Evolutionary conservation across 2,329 filamentous ascomycete species (phyloP).

Genomic region (Davidsoniella virescens): DNA sequence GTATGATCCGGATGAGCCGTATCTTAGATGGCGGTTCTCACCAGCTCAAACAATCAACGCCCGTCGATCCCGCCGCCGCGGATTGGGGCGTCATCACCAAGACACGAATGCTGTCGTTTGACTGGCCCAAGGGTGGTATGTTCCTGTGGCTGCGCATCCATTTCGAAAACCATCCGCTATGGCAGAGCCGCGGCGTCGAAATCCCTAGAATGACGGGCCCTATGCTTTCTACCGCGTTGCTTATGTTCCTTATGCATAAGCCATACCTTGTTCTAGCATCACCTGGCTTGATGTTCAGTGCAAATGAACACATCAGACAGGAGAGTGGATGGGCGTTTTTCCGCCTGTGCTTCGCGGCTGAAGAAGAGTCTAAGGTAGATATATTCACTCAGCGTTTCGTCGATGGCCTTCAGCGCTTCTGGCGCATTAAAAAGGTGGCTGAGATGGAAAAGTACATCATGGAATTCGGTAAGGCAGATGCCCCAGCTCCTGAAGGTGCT

Average conservation of each 20-base stretch:
- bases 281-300: slow-evolving; percentile 59
- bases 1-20: slow-evolving; percentile 66
- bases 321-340: slow-evolving; percentile 54
- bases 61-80: slow-evolving; percentile 26
- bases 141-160: slow-evolving; percentile 69
- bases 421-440: slow-evolving; percentile 51
- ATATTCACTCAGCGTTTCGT: slow-evolving; percentile 47
- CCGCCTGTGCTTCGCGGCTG: slow-evolving; percentile 72
- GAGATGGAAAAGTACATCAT: slow-evolving; percentile 48
- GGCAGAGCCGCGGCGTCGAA: slow-evolving; percentile 20
- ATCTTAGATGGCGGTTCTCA: slow-evolving; percentile 53
- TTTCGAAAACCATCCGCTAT: slow-evolving; percentile 59
- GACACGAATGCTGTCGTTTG: slow-evolving; percentile 57
- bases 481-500: slow-evolving; percentile 15
- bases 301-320: slow-evolving; percentile 41
- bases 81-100: slow-evolving; percentile 67
- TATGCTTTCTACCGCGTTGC: slow-evolving; percentile 47
- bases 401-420: slow-evolving; percentile 57
- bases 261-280: slow-evolving; percentile 54
- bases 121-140: slow-evolving; percentile 77
- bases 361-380: slow-evolving; percentile 53
- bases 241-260: slow-evolving; percentile 53
- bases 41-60: slow-evolving; percentile 44
- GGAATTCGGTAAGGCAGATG: slow-evolving; percentile 17
- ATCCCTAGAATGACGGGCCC: slow-evolving; percentile 33